A percentile compares a stretch with the other conserved stretches of the same genome.
phyloP scores from a whole-genome alignment of 306 rosid species.

The Rosa rugosa region DNA sequence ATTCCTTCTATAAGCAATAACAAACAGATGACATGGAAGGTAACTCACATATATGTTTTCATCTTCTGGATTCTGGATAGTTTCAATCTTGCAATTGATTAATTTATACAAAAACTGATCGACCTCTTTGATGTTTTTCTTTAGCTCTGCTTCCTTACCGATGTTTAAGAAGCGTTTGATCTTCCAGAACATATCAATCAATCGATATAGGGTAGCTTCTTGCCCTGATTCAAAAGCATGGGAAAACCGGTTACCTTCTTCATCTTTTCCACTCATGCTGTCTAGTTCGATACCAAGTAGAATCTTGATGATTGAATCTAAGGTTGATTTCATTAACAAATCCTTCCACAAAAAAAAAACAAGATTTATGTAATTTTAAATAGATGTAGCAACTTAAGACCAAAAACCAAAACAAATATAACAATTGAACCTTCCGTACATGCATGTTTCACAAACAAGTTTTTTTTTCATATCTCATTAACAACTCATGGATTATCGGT shows the following conservation, averaged over 20 bases:
- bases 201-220: background rate
- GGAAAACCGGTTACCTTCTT: constrained; percentile 16
- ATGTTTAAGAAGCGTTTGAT: constrained; percentile 22
- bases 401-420: too few relatives aligned
- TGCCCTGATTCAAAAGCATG: constrained; percentile 20
- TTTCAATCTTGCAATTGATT: constrained; percentile 19
- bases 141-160: constrained; percentile 25
- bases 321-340: constrained; percentile 17
- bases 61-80: background rate
- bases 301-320: constrained; percentile 21
- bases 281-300: constrained; percentile 22
- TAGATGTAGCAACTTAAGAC: too few relatives aligned
- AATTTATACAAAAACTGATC: constrained; percentile 14
- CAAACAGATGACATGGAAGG: background rate
- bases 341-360: constrained; percentile 1
- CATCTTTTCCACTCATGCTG: constrained; percentile 18
- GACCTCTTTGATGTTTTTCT: constrained; percentile 7
- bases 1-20: background rate
- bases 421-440: too few relatives aligned
- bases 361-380: background rate
- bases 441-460: too few relatives aligned
- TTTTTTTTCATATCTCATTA: too few relatives aligned
- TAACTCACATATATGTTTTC: constrained; percentile 13
- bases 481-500: too few relatives aligned
- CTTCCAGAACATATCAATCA: constrained; percentile 16